Conservation (phyloP, 768 basidiomycete genomes). For the Kwoniella sp. region DNA sequence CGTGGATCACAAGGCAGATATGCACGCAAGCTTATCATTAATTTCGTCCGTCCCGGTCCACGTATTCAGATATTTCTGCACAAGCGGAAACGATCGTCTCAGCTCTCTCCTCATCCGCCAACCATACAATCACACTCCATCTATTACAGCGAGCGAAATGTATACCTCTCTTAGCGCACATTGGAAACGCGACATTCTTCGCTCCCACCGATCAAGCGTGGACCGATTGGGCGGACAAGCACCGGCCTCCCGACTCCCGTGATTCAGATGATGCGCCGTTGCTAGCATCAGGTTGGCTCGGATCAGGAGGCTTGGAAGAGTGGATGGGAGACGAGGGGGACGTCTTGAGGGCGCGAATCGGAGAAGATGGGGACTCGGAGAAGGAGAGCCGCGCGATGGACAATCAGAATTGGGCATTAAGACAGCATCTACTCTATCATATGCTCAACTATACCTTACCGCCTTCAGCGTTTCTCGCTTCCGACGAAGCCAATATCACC, state of each 20-base stretch:
- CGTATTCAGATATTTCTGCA: slow-evolving; percentile 11
- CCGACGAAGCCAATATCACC: slow-evolving; percentile 56
- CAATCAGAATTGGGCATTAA: slow-evolving; percentile 66
- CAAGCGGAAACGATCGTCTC: slow-evolving; percentile 65
- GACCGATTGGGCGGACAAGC: slow-evolving; percentile 44
- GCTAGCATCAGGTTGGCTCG: slow-evolving; percentile 33
- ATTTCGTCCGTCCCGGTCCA: not conserved
- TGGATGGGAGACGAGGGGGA: slow-evolving; percentile 59
- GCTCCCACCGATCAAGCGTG: slow-evolving; percentile 91
- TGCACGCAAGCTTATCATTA: not conserved
- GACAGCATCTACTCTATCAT: slow-evolving; percentile 94
- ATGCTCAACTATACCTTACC: slow-evolving; percentile 78
- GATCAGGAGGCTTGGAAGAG: slow-evolving; percentile 44
- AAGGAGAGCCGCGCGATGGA: slow-evolving; percentile 17
- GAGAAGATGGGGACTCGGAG: slow-evolving; percentile 7
- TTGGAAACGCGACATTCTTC: slow-evolving; percentile 82
- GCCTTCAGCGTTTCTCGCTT: slow-evolving; percentile 45
- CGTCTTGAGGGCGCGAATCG: slow-evolving; percentile 30
- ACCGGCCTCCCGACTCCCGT: slow-evolving; percentile 22
- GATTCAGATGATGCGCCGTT: not conserved
- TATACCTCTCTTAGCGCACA: slow-evolving; percentile 85
- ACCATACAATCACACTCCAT: slow-evolving; percentile 73
- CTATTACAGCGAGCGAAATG: slow-evolving; percentile 83
- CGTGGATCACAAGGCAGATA: no score
- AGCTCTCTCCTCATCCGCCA: slow-evolving; percentile 70